These are phyloP conservation scores for Leccinum obscurum DNA, from an alignment of 768 basidiomycete species.

Conservation along the genomic window DNA sequence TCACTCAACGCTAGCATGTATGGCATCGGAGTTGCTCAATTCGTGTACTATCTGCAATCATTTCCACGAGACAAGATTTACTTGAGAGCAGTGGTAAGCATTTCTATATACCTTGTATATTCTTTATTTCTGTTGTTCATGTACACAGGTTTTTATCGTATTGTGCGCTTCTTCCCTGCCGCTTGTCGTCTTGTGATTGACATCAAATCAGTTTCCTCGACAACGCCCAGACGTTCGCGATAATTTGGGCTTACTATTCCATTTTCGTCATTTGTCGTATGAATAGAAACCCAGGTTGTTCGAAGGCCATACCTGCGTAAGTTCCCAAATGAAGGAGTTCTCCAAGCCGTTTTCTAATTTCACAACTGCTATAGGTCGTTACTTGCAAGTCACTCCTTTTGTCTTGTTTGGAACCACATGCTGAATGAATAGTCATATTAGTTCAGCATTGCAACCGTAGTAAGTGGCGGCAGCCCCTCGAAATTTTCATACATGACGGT, in stretches of 20 bases:
- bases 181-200: background rate
- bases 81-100: slow-evolving; percentile 18
- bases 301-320: slow-evolving; percentile 4
- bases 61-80: slow-evolving; percentile 18
- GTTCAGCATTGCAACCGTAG: background rate
- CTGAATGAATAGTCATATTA: slow-evolving; percentile 1
- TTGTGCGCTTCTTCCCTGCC: slow-evolving; percentile 7
- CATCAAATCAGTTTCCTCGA: slow-evolving; percentile 10
- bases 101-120: background rate
- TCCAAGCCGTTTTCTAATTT: background rate
- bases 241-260: background rate
- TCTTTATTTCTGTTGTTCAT: background rate
- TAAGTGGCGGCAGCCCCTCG: slow-evolving; percentile 2
- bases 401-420: background rate
- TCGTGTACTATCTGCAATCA: slow-evolving; percentile 9
- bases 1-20: background rate
- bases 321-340: background rate
- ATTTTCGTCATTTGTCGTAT: slow-evolving; percentile 14
- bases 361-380: background rate
- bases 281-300: slow-evolving; percentile 1
- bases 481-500: background rate
- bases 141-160: slow-evolving; percentile 5
- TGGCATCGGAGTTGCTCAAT: background rate
- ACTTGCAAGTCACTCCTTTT: slow-evolving; percentile 1
- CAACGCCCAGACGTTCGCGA: background rate